Conservation (phyloP, 2,329 filamentous ascomycete genomes). For the Tolypocladium tundrense region DNA sequence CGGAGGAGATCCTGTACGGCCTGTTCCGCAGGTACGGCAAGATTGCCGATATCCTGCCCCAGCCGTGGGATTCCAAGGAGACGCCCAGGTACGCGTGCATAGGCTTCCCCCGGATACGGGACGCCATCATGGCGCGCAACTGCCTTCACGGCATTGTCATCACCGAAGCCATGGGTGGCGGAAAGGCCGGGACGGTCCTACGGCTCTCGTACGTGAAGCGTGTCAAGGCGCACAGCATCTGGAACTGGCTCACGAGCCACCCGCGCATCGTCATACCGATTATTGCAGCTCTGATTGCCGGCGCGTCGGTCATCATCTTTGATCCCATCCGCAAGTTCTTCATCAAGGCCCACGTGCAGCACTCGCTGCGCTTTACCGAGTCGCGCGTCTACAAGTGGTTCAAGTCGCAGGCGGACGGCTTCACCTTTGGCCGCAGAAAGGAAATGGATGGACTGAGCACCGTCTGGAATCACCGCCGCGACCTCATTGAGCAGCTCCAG, state of each 20-base stretch:
- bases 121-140: constrained; percentile 81
- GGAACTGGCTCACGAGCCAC: constrained; percentile 80
- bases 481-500: constrained; percentile 70
- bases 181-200: constrained; percentile 64
- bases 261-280: constrained; percentile 80
- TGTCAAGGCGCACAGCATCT: constrained; percentile 66
- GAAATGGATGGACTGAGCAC: constrained; percentile 61
- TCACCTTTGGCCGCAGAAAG: constrained; percentile 49
- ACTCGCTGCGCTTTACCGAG: constrained; percentile 62
- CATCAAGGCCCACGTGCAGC: constrained; percentile 77
- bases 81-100: constrained; percentile 70
- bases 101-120: constrained; percentile 62
- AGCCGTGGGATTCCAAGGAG: constrained; percentile 78
- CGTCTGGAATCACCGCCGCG: constrained; percentile 80
- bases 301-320: constrained; percentile 78
- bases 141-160: constrained; percentile 82
- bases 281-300: constrained; percentile 69
- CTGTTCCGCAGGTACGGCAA: constrained; percentile 88
- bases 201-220: constrained; percentile 76
- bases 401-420: constrained; percentile 48
- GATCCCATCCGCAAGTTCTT: constrained; percentile 93
- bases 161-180: constrained; percentile 58
- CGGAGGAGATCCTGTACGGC: constrained; percentile 77
- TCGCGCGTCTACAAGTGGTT: constrained; percentile 73
- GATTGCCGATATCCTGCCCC: constrained; percentile 71